Base-by-base conservation (phyloP, 148 eudicot genomes). In the Dysphania ambrosioides region DNA sequence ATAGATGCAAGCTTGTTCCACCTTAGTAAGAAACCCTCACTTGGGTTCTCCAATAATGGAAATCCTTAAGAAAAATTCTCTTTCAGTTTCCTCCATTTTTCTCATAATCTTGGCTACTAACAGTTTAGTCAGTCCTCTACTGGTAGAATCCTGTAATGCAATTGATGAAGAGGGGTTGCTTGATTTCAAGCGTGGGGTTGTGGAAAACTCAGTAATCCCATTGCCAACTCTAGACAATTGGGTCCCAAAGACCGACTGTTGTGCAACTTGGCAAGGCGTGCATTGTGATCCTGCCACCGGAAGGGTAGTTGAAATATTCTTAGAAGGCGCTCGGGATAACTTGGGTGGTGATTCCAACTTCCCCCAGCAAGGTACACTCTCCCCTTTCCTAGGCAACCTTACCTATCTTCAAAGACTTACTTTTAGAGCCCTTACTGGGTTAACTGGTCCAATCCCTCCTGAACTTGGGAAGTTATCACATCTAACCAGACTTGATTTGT, bases 291-390 rank as follows among this genome's bases (percentile, higher is more conserved):
- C 76, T 59, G 16, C 74, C 77, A 62, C 83, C 18, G 86, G 86
- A 44, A 62, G 93, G 10, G 95, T 92, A 0, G 84, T 78, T 42
- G n/a, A n/a, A n/a, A n/a, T n/a, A n/a, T n/a, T n/a, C n/a, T n/a
- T n/a, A n/a, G n/a, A n/a, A n/a, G n/a, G n/a, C n/a, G n/a, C n/a
- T n/a, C n/a, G n/a, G n/a, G n/a, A n/a, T n/a, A n/a, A n/a, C n/a
- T n/a, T n/a, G n/a, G n/a, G n/a, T n/a, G n/a, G n/a, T n/a, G n/a
- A n/a, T n/a, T n/a, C n/a, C n/a, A n/a, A n/a, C n/a, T n/a, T n/a
- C n/a, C n/a, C n/a, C n/a, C n/a, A n/a, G n/a, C n/a, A n/a, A n/a
- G 91, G 96, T 38, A 85, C 86, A 1, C 76, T 93, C 16, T 90
- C 97, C 1, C 90, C 96, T 3, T 87, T 86, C 66, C 86, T 93